These are phyloP conservation scores for Maudiozyma saulgeensis DNA, from an alignment of 805 yeast genomes.

Conservation along the genomic window DNA sequence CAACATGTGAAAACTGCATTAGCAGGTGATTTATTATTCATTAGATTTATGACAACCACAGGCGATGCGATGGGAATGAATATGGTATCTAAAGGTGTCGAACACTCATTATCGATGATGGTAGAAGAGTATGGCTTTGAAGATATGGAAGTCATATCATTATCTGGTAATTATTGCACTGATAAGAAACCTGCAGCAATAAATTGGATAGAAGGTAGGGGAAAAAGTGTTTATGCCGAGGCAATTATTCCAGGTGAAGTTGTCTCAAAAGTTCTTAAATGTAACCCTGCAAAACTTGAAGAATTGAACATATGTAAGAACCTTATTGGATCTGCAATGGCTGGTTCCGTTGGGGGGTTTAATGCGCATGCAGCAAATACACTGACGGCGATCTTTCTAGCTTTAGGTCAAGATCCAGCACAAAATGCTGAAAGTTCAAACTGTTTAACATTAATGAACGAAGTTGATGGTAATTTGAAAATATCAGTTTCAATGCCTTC, in stretches of 20 bases:
- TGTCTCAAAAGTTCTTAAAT: constrained; percentile 75
- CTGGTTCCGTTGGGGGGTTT: constrained; percentile 96
- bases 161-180: constrained; percentile 95
- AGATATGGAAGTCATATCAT: constrained; percentile 87
- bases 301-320: constrained; percentile 84
- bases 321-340: constrained; percentile 94
- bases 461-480: constrained; percentile 68
- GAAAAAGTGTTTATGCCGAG: constrained; percentile 95
- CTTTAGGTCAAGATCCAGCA: constrained; percentile 99
- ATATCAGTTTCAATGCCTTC: constrained; percentile 99
- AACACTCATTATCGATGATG: constrained; percentile 75
- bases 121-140: constrained; percentile 81
- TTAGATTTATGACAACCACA: constrained; percentile 95
- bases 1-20: constrained; percentile 85
- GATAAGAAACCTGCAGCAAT: constrained; percentile 97
- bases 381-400: constrained; percentile 87
- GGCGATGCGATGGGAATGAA: constrained; percentile 99
- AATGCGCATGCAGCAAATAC: constrained; percentile 97
- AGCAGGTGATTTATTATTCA: constrained; percentile 83
- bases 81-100: constrained; percentile 98
- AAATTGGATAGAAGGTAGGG: constrained; percentile 99
- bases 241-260: constrained; percentile 78
- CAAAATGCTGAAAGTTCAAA: constrained; percentile 96
- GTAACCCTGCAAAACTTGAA: constrained; percentile 86
- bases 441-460: constrained; percentile 93